Percentiles rank a stretch among this genome's conserved stretches.
Evolutionary conservation across 345 rosid genomes (phyloP).

Genomic region (Lepidium sativum): DNA sequence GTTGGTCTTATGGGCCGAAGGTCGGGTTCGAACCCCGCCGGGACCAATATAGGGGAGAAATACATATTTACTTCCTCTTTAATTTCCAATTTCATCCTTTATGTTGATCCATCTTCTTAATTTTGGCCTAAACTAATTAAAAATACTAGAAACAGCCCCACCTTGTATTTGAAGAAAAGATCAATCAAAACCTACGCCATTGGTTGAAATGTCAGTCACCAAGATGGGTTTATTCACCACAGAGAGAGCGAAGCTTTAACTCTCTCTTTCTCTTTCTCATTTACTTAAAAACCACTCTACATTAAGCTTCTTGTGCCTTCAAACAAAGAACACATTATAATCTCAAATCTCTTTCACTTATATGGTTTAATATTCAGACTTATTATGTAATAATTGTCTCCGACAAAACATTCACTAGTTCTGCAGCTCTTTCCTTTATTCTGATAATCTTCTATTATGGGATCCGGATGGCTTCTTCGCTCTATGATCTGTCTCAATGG

Average conservation of each 20-base stretch:
- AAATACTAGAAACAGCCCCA: background rate
- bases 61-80: background rate
- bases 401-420: background rate
- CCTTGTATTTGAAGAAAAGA: slow-evolving; percentile 17
- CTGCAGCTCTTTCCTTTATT: background rate
- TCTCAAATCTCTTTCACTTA: background rate
- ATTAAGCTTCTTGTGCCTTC: slow-evolving; percentile 15
- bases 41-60: no score
- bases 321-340: slow-evolving; percentile 8
- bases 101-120: background rate
- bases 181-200: slow-evolving; percentile 9
- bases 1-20: slow-evolving; percentile 99
- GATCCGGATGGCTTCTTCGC: slow-evolving; percentile 52
- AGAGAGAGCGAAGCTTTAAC: slow-evolving; percentile 28
- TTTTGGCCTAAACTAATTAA: background rate
- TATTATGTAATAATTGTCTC: background rate
- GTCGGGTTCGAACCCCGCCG: slow-evolving; percentile 95
- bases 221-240: slow-evolving; percentile 15
- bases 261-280: background rate
- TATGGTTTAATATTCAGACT: background rate
- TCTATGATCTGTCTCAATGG: slow-evolving; percentile 28
- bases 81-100: background rate
- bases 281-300: slow-evolving; percentile 23
- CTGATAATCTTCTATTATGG: slow-evolving; percentile 29
- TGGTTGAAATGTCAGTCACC: slow-evolving; percentile 25